These are phyloP conservation scores for Spergularia marina DNA, from an alignment of 148 eudicot genomes.

Conservation along the genomic window DNA sequence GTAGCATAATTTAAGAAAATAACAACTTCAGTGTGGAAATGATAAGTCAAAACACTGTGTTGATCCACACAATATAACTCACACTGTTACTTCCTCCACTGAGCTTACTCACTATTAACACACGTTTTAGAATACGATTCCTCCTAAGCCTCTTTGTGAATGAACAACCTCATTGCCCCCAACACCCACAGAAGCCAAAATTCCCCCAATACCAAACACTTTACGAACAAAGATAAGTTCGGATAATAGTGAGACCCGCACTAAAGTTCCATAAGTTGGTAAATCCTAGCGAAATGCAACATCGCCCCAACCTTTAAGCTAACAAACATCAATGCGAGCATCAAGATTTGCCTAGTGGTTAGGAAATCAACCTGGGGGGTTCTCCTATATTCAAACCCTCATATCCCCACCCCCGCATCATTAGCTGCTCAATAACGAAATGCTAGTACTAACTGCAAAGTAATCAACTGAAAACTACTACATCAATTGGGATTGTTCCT, in stretches of 20 bases:
- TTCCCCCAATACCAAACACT: neutral
- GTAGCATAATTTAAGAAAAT: neutral
- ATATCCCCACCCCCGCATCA: neutral
- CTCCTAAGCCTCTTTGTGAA: neutral
- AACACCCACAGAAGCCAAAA: neutral
- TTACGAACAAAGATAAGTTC: neutral
- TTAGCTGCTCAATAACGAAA: neutral
- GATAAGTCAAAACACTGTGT: neutral
- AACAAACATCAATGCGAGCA: neutral
- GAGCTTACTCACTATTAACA: neutral
- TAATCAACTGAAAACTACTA: neutral
- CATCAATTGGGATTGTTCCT: neutral
- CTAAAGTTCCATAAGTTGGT: neutral
- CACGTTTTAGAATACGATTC: neutral
- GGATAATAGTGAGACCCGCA: neutral
- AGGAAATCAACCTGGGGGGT: too few species aligned
- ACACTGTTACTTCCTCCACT: neutral
- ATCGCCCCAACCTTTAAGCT: neutral
- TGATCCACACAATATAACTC: neutral
- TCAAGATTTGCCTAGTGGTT: too few species aligned
- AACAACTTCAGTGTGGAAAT: neutral
- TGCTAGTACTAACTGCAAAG: neutral
- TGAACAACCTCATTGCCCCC: neutral
- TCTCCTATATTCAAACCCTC: too few species aligned
- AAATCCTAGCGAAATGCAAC: neutral